phyloP scores from a whole-genome alignment of 495 filamentous ascomycete species.

The Trichoderma asperelloides region DNA sequence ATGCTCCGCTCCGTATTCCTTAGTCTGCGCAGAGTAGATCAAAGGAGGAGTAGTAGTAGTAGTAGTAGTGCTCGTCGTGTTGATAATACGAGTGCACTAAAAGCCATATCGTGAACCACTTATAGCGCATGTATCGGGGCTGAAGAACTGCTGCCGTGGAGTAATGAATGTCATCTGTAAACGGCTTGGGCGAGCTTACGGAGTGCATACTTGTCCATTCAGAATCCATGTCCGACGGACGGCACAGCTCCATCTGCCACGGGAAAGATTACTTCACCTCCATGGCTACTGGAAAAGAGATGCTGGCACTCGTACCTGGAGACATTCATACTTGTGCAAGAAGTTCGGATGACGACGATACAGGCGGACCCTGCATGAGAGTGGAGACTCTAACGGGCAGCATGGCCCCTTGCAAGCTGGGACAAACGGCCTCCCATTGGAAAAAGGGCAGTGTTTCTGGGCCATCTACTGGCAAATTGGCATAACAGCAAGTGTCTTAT shows the following conservation, averaged over 20 bases:
- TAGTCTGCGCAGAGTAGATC: too few relatives aligned
- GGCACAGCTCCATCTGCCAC: not conserved
- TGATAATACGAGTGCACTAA: too few relatives aligned
- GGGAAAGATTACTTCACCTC: not conserved
- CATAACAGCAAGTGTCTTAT: not conserved
- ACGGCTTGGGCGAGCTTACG: too few relatives aligned
- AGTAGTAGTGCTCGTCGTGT: too few relatives aligned
- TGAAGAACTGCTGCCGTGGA: too few relatives aligned
- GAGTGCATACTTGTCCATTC: not conserved
- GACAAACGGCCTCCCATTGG: not conserved
- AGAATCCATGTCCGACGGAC: not conserved
- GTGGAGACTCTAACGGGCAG: not conserved
- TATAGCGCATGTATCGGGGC: too few relatives aligned
- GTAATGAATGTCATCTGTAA: too few relatives aligned
- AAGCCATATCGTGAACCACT: too few relatives aligned
- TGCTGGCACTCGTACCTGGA: too few relatives aligned
- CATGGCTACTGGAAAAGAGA: not conserved
- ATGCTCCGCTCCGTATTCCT: too few relatives aligned
- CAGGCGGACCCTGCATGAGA: not conserved
- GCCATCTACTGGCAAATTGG: not conserved
- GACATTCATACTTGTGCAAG: not conserved
- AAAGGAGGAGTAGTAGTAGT: too few relatives aligned
- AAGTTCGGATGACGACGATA: not conserved
- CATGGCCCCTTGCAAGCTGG: not conserved
- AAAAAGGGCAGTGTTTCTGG: not conserved